Evolutionary conservation across 495 filamentous ascomycete species (phyloP).

Genomic region (Aspergillus sclerotioniger): DNA sequence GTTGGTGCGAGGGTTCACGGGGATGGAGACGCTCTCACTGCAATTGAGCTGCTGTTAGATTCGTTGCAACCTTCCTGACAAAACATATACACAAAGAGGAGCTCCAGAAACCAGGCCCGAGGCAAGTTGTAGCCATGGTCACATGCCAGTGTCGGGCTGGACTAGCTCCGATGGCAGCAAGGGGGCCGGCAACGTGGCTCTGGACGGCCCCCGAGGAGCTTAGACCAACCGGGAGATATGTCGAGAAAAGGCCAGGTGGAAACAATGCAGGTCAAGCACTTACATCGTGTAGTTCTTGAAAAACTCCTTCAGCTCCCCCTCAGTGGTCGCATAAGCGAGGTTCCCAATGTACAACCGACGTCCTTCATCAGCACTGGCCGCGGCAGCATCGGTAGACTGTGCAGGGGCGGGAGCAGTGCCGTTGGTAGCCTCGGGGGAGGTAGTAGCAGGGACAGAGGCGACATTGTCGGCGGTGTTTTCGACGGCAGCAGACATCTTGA

Average conservation of each 20-base stretch:
- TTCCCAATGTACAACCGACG: conserved; percentile 99
- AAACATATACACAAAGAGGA: background rate
- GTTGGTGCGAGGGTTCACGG: conserved; percentile 96
- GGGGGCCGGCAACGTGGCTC: background rate
- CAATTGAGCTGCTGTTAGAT: conserved; percentile 18
- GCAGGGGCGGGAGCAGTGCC: conserved; percentile 71
- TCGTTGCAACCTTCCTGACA: background rate
- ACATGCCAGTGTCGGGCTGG: background rate
- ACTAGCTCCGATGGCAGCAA: background rate
- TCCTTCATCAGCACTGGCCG: conserved; percentile 95
- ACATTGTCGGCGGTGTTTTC: conserved; percentile 51
- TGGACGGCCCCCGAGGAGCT: background rate
- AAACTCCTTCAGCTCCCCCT: conserved; percentile 99
- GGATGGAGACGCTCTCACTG: conserved; percentile 97
- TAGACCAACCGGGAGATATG: background rate
- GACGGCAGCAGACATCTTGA: conserved; percentile 59
- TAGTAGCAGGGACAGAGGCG: conserved; percentile 45
- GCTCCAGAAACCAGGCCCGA: too few relatives aligned
- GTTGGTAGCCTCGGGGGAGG: conserved; percentile 68
- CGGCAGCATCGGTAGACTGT: conserved; percentile 77
- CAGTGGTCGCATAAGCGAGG: conserved; percentile 98
- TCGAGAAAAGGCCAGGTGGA: conserved; percentile 4
- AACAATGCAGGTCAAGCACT: conserved; percentile 44
- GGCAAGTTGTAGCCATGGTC: too few relatives aligned
- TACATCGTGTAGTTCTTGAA: conserved; percentile 98